Percentiles rank a stretch among this genome's conserved stretches.
phyloP scores from a whole-genome alignment of 2,329 filamentous ascomycete species.

The Cladosporium austrohemisphaericum region DNA sequence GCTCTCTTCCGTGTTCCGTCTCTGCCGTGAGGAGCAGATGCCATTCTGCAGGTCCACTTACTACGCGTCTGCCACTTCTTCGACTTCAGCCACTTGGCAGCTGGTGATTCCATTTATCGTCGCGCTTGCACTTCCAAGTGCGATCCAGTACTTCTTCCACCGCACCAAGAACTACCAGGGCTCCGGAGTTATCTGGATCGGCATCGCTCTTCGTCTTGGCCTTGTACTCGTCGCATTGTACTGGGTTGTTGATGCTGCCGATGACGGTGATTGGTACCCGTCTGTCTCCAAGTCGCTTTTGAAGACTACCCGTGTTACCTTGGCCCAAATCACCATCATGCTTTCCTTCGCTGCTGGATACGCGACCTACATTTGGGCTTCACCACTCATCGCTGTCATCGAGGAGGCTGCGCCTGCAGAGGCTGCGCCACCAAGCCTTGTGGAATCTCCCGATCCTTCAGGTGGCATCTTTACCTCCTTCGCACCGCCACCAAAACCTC shows the following conservation, averaged over 20 bases:
- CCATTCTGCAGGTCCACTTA: constrained; percentile 93
- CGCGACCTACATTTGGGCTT: constrained; percentile 78
- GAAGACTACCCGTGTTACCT: constrained; percentile 69
- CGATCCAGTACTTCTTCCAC: constrained; percentile 74
- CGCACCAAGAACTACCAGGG: constrained; percentile 86
- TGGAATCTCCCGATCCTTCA: constrained; percentile 28
- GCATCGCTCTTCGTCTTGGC: constrained; percentile 70
- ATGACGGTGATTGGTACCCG: constrained; percentile 77
- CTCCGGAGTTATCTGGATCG: constrained; percentile 79
- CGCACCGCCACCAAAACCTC: constrained; percentile 30
- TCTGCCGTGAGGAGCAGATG: constrained; percentile 98
- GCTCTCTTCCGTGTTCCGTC: constrained; percentile 78
- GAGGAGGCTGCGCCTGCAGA: constrained; percentile 28
- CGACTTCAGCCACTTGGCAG: constrained; percentile 90
- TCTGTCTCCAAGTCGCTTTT: constrained; percentile 56
- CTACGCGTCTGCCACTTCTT: constrained; percentile 86
- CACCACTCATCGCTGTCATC: constrained; percentile 73
- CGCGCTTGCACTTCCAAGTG: constrained; percentile 65
- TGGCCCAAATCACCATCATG: constrained; percentile 77
- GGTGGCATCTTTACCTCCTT: constrained; percentile 36
- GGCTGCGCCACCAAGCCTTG: constrained; percentile 22
- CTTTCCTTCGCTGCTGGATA: constrained; percentile 80
- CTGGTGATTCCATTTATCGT: constrained; percentile 74
- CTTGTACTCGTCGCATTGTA: constrained; percentile 74
- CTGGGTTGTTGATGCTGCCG: constrained; percentile 86